Conservation (phyloP, 2,329 filamentous ascomycete species). For the Ophiostoma ips region DNA sequence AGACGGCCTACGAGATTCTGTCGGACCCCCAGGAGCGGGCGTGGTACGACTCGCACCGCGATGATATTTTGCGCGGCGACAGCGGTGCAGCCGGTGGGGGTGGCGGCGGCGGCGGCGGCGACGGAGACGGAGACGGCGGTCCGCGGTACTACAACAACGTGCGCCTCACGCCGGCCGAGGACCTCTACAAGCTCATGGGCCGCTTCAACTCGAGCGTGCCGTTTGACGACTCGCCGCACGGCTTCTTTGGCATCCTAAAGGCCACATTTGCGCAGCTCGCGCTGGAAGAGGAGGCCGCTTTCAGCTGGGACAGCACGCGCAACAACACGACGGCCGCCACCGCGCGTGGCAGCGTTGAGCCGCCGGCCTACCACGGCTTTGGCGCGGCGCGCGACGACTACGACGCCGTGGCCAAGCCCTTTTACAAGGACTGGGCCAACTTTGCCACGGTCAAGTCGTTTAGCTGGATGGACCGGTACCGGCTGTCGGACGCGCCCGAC, state of each 20-base stretch:
- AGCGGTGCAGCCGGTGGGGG: constrained; percentile 25
- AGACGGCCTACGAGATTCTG: constrained; percentile 88
- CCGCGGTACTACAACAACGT: constrained; percentile 44
- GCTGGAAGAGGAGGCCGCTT: constrained; percentile 64
- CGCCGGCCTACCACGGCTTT: constrained; percentile 57
- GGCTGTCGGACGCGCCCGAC: constrained; percentile 75
- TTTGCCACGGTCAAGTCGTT: constrained; percentile 81
- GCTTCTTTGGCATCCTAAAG: constrained; percentile 72
- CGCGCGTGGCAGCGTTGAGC: too few relatives aligned
- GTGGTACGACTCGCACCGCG: constrained; percentile 94
- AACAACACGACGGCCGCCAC: too few relatives aligned
- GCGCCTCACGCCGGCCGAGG: constrained; percentile 63
- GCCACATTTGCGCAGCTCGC: constrained; percentile 70
- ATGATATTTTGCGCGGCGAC: constrained; percentile 51
- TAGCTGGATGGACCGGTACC: constrained; percentile 77
- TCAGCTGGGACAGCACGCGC: constrained; percentile 46
- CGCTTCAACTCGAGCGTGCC: constrained; percentile 63
- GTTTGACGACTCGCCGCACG: constrained; percentile 64
- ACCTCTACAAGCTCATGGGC: constrained; percentile 64
- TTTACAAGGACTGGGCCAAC: constrained; percentile 67
- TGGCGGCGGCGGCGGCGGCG: constrained; percentile 23
- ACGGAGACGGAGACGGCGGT: constrained; percentile 24
- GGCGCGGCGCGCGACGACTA: constrained; percentile 63
- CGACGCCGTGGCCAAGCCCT: constrained; percentile 61
- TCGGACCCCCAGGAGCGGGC: constrained; percentile 90